Base-by-base conservation (phyloP, 805 yeast species). In the Saccharomycopsis selenospora region DNA sequence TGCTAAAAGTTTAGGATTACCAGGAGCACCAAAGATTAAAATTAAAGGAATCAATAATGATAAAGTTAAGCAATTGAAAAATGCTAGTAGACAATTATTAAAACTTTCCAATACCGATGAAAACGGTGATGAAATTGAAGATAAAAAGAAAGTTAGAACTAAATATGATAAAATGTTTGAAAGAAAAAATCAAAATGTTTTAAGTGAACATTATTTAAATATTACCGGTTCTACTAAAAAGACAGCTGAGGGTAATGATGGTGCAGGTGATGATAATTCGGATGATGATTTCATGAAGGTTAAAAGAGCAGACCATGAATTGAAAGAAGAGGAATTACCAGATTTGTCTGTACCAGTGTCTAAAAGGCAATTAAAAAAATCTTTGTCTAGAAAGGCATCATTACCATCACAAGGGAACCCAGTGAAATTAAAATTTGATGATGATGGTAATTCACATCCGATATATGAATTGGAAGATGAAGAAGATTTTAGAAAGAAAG, bases 151-250 rank as follows among this genome's bases (percentile, higher is more conserved):
- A 56, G 82, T 80, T 1, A 77, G 89, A 59, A 93, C 97, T 13
- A 91, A 85, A 64, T 87, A 87, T 61, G 99, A 93, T 64, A 78
- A 90, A 54, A 90, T 93, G 95, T 93, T 93, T 66, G 95, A 88
- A 63, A 78, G 99, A 63, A 76, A 85, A 63, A 93, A 93, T 64
- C 98, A 93, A 69, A 84, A 85, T 46, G 95, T 93, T 17, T 71
- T 93, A 46, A 83, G 95, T 43, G 93, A 90, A 57, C 95, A 91
- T 62, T 93, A 89, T 61, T 65, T 80, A 65, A 85, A 80, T 51
- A 72, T 93, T 65, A 81, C 87, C 2, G 77, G 76, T 11, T 57
- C 63, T 24, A 56, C 57, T 3, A 53, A 55, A n/a, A 61, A 59
- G 3, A 18, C 18, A 13, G 29, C n/a, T 26, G 48, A 30, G 10